Conservation (phyloP, 202 grass and related monocot genomes). For the Zoysia matrella region DNA sequence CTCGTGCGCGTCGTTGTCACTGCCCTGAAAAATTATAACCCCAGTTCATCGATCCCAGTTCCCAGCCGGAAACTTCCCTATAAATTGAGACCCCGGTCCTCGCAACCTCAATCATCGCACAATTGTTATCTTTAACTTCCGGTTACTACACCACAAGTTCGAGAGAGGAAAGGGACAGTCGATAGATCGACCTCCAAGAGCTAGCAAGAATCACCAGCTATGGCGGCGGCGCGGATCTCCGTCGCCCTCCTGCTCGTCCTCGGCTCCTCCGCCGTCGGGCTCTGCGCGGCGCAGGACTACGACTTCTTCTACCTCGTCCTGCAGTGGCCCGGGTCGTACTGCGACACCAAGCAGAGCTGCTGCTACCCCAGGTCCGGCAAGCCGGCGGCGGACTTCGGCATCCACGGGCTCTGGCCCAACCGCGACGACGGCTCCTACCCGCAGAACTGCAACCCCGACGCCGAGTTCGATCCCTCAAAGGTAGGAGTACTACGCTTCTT, state of each 20-base stretch:
- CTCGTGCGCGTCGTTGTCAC: background rate
- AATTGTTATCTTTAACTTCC: background rate
- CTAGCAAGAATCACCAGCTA: background rate
- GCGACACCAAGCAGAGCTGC: slow-evolving; percentile 83
- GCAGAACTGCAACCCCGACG: slow-evolving; percentile 63
- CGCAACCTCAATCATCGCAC: slow-evolving; percentile 1
- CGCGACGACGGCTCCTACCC: slow-evolving; percentile 83
- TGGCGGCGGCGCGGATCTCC: slow-evolving; percentile 28
- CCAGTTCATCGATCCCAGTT: too few species aligned
- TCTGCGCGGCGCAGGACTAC: slow-evolving; percentile 56
- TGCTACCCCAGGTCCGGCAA: slow-evolving; percentile 87
- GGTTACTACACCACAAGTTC: background rate
- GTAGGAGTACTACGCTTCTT: slow-evolving; percentile 10
- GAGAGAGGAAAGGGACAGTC: background rate
- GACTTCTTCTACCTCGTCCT: slow-evolving; percentile 95
- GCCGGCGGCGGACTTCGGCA: slow-evolving; percentile 85
- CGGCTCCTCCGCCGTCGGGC: slow-evolving; percentile 10
- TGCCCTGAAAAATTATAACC: background rate
- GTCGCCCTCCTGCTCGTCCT: slow-evolving; percentile 38
- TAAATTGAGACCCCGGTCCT: slow-evolving; percentile 40
- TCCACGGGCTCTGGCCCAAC: slow-evolving; percentile 97
- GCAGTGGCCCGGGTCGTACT: slow-evolving; percentile 97
- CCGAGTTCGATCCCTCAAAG: slow-evolving; percentile 65
- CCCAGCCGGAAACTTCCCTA: slow-evolving; percentile 32
- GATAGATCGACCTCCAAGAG: slow-evolving; percentile 1